A percentile compares a stretch with the other conserved stretches of the same genome.
Conservation (phyloP, 2,329 filamentous ascomycete genomes). For the Verticillium dahliae region DNA sequence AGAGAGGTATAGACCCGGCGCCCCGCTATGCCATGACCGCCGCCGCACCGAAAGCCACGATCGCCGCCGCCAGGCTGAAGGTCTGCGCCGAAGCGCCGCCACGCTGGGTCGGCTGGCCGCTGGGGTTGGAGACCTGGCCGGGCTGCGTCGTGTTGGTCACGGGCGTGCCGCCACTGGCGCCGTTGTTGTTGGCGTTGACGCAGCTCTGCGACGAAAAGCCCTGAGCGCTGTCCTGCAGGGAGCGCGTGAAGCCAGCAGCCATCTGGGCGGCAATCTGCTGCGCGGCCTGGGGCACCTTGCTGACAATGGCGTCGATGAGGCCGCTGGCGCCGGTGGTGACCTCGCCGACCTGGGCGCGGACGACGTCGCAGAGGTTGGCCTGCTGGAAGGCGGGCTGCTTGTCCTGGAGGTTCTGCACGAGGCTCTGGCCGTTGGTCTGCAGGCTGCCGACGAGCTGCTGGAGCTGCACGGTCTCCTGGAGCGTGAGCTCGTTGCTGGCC, state of each 20-base stretch:
- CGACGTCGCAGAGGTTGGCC: slow-evolving; percentile 18
- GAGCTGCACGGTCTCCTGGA: slow-evolving; percentile 12
- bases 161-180: background rate
- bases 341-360: slow-evolving; percentile 15
- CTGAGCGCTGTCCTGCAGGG: slow-evolving; percentile 15
- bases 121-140: background rate
- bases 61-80: slow-evolving; percentile 4
- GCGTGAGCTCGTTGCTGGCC: slow-evolving; percentile 9
- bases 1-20: background rate
- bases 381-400: slow-evolving; percentile 20
- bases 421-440: slow-evolving; percentile 16
- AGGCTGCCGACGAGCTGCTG: slow-evolving; percentile 13
- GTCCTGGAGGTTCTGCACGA: slow-evolving; percentile 17
- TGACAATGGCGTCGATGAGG: slow-evolving; percentile 22
- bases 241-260: slow-evolving; percentile 15
- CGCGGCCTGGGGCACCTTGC: slow-evolving; percentile 20
- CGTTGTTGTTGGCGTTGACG: slow-evolving; percentile 8
- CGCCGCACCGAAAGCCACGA: background rate
- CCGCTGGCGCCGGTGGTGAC: slow-evolving; percentile 16
- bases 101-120: background rate
- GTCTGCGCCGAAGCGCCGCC: background rate
- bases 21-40: background rate
- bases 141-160: background rate
- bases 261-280: slow-evolving; percentile 20
- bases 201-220: slow-evolving; percentile 22